Evolutionary conservation across 2,329 filamentous ascomycete species (phyloP).

Genomic region (Calonectria fujianensis): DNA sequence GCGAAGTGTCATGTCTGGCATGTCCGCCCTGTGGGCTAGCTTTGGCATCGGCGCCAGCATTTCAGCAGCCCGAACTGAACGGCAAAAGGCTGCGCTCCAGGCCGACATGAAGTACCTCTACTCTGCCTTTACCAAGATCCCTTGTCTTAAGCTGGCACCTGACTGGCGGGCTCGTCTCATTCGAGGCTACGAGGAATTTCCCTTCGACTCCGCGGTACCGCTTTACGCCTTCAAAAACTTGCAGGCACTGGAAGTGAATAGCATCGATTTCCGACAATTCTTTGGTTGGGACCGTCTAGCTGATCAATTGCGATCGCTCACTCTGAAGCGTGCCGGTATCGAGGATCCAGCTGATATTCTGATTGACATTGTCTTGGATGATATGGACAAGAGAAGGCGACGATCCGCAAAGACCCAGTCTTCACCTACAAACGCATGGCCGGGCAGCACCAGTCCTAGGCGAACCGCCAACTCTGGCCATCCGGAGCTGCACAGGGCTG

Average conservation of each 20-base stretch:
- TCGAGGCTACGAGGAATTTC: slow-evolving; percentile 96
- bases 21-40: slow-evolving; percentile 94
- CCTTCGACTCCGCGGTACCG: slow-evolving; percentile 97
- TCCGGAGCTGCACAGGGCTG: slow-evolving; percentile 80
- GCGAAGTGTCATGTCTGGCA: slow-evolving; percentile 96
- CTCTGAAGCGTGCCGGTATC: slow-evolving; percentile 89
- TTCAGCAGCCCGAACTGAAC: slow-evolving; percentile 88
- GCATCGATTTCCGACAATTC: slow-evolving; percentile 97
- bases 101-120: slow-evolving; percentile 96
- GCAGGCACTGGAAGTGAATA: slow-evolving; percentile 93
- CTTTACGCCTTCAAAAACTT: slow-evolving; percentile 98
- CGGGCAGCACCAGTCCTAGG: slow-evolving; percentile 72
- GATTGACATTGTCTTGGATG: slow-evolving; percentile 94
- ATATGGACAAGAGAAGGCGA: slow-evolving; percentile 93
- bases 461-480: slow-evolving; percentile 76
- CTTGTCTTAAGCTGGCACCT: slow-evolving; percentile 90
- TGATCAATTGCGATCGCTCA: slow-evolving; percentile 92
- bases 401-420: slow-evolving; percentile 90
- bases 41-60: slow-evolving; percentile 89
- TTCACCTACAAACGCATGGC: slow-evolving; percentile 85
- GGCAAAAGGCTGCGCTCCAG: slow-evolving; percentile 89
- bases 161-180: slow-evolving; percentile 95
- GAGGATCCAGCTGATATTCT: slow-evolving; percentile 94
- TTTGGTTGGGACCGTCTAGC: slow-evolving; percentile 97
- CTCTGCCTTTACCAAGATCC: slow-evolving; percentile 98